Evolutionary conservation across 179 eudicot genomes (phyloP).

Genomic region (Beta macrorhiza): DNA sequence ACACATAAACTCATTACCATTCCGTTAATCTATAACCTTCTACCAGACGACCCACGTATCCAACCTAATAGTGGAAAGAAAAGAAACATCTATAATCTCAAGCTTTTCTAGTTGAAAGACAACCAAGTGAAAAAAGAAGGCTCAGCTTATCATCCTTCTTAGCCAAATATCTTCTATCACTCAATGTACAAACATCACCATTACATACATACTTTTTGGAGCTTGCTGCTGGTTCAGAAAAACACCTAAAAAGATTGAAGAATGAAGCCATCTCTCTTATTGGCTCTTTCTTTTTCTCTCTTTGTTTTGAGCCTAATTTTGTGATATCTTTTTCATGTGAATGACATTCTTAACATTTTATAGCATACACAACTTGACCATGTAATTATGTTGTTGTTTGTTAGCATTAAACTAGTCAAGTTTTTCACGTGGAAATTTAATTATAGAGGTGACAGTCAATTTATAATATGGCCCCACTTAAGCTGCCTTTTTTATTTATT

Average conservation of each 20-base stretch:
- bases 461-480: slow-evolving; percentile 13
- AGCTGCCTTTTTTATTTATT: slow-evolving; percentile 5
- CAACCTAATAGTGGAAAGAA: background rate
- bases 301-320: background rate
- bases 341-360: background rate
- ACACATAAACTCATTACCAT: background rate
- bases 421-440: slow-evolving; percentile 22
- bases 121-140: slow-evolving; percentile 20
- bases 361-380: slow-evolving; percentile 12
- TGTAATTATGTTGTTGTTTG: background rate
- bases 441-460: slow-evolving; percentile 11
- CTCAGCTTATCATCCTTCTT: slow-evolving; percentile 30
- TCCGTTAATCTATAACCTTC: background rate
- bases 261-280: slow-evolving; percentile 23
- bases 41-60: background rate
- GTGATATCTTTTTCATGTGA: background rate
- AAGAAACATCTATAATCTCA: background rate
- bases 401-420: slow-evolving; percentile 3
- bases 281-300: background rate
- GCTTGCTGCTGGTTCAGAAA: slow-evolving; percentile 25
- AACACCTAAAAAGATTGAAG: slow-evolving; percentile 29
- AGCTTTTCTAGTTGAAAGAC: slow-evolving; percentile 21
- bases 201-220: slow-evolving; percentile 33
- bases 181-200: slow-evolving; percentile 35
- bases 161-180: slow-evolving; percentile 7